Evolutionary conservation across 1,139 yeast genomes (phyloP).

Genomic region (Pichia sp.): DNA sequence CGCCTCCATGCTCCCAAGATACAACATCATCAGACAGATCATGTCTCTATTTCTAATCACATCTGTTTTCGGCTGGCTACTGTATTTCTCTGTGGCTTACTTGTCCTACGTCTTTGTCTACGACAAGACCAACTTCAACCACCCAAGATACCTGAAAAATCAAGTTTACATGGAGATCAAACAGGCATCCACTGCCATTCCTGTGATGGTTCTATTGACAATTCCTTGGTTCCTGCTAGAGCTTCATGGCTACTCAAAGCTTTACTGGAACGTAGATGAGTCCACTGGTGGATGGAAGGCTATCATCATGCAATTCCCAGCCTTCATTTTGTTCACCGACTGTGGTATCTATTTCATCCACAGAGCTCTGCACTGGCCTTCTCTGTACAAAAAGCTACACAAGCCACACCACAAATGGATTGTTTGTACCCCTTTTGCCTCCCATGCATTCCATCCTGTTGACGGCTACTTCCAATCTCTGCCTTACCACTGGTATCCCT

Average conservation of each 20-base stretch:
- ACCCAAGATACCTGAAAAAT: constrained; percentile 91
- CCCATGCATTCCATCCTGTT: constrained; percentile 97
- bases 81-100: constrained; percentile 74
- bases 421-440: constrained; percentile 96
- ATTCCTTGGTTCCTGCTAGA: constrained; percentile 87
- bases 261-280: constrained; percentile 63
- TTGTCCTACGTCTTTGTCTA: constrained; percentile 72
- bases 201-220: constrained; percentile 80
- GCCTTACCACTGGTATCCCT: constrained; percentile 89
- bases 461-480: constrained; percentile 92
- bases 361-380: constrained; percentile 89
- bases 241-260: constrained; percentile 72
- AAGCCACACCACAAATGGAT: constrained; percentile 99
- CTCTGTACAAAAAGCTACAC: constrained; percentile 78
- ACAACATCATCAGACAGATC: constrained; percentile 66
- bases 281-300: constrained; percentile 69
- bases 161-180: constrained; percentile 80
- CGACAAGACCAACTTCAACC: constrained; percentile 86
- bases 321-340: constrained; percentile 87
- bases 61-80: constrained; percentile 76
- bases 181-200: constrained; percentile 77
- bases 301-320: constrained; percentile 60
- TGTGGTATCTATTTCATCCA: constrained; percentile 88
- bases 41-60: constrained; percentile 67
- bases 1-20: constrained; percentile 64